Evolutionary conservation across 306 rosid genomes (phyloP), one percentile per base, ranked within the genome.

Genomic region (Inga oerstediana): DNA sequence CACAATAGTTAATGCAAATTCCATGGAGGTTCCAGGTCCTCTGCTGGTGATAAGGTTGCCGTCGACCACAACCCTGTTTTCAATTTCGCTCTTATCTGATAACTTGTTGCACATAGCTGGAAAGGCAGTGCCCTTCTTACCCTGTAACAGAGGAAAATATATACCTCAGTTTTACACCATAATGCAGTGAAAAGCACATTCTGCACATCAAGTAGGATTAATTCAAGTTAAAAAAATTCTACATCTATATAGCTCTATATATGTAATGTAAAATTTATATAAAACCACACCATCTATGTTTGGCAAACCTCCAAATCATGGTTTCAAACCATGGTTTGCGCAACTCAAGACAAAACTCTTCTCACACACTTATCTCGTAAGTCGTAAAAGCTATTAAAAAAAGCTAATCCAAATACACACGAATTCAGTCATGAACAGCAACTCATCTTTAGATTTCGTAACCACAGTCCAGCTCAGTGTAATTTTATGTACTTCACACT

Each of bases 21-120:
- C 95, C n/a, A 90, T 82, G 46, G 92, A 11, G 20, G 93, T 91
- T 76, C 95, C 95, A 0, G 95, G 95, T 37, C 95, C 95, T 71
- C 93, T 81, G 84, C 93, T 89, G 35, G 95, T 91, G 49, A 91
- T 88, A 83, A 91, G 91, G 81, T 88, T 91, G 62, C 93, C 92
- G 52, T 91, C 95, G 9, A 91, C 88, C 65, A 91, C 86, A 72
- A 91, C 93, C 85, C 93, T 74, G 88, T 87, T 88, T 64, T 90
- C 91, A 7, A 62, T 80, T 80, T 85, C 92, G 51, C 92, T 85
- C 84, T 82, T 80, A 80, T 91, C 93, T 8, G 91, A 89, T 45
- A 91, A 83, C 89, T 91, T 91, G 54, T 86, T 79, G 56, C 89
- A 74, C 83, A 89, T 5, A 30, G 93, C 89, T 11, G 95, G 95